Evolutionary conservation across 192 early-diverging fungal species (phyloP).

Genomic region (Coemansia sp.): DNA sequence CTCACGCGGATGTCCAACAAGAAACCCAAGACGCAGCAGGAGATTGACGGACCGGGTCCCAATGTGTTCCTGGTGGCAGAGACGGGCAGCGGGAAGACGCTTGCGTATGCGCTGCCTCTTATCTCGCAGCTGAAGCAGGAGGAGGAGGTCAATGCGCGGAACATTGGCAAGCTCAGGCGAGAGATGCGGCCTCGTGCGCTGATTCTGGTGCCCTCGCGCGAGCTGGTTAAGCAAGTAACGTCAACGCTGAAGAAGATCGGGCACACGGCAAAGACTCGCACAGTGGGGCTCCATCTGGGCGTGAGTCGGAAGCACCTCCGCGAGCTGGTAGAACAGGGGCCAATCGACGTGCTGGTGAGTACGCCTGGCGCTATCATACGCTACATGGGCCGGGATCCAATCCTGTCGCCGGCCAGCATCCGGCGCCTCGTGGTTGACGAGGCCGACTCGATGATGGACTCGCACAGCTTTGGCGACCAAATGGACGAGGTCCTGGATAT

Average conservation of each 20-base stretch:
- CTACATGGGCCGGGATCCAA: slow-evolving; percentile 53
- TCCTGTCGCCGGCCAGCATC: slow-evolving; percentile 63
- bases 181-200: slow-evolving; percentile 79
- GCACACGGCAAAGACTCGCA: slow-evolving; percentile 67
- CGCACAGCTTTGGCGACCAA: slow-evolving; percentile 71
- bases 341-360: slow-evolving; percentile 80
- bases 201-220: slow-evolving; percentile 84
- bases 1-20: slow-evolving; percentile 14
- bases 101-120: slow-evolving; percentile 81
- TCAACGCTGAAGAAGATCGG: slow-evolving; percentile 68
- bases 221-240: slow-evolving; percentile 79
- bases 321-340: slow-evolving; percentile 55
- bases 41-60: neutral
- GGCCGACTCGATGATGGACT: slow-evolving; percentile 87
- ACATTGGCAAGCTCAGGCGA: slow-evolving; percentile 54
- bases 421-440: slow-evolving; percentile 85
- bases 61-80: slow-evolving; percentile 80
- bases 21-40: slow-evolving; percentile 4
- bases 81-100: slow-evolving; percentile 90
- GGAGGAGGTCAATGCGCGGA: slow-evolving; percentile 18
- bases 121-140: slow-evolving; percentile 76
- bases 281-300: slow-evolving; percentile 60
- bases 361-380: slow-evolving; percentile 74
- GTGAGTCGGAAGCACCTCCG: slow-evolving; percentile 50
- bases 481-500: slow-evolving; percentile 57